Evolutionary conservation across 2,329 filamentous ascomycete species (phyloP).

Genomic region (Hirsutella thompsonii): DNA sequence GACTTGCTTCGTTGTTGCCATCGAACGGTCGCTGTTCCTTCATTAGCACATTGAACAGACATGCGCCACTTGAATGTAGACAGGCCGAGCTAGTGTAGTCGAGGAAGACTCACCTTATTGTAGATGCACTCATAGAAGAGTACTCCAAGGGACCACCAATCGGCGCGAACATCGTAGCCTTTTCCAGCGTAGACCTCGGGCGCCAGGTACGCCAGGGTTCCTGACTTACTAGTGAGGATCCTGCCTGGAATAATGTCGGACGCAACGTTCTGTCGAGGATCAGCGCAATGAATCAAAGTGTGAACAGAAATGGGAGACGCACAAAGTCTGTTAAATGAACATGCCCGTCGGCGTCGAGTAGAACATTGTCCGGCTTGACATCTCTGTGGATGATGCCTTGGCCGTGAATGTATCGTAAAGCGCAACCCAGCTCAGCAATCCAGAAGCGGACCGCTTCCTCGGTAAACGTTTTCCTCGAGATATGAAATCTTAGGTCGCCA

Average conservation of each 20-base stretch:
- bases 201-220: constrained; percentile 87
- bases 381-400: constrained; percentile 87
- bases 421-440: constrained; percentile 90
- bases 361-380: constrained; percentile 83
- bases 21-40: constrained; percentile 74
- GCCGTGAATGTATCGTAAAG: constrained; percentile 71
- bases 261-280: constrained; percentile 71
- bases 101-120: constrained; percentile 59
- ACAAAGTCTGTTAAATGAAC: constrained; percentile 98
- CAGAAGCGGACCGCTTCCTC: constrained; percentile 95
- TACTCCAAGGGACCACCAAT: constrained; percentile 98
- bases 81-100: too few species aligned
- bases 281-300: constrained; percentile 9
- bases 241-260: constrained; percentile 81
- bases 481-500: constrained; percentile 92
- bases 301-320: constrained; percentile 26
- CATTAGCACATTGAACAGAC: constrained; percentile 1
- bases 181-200: constrained; percentile 88
- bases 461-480: constrained; percentile 93
- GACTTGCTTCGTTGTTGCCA: constrained; percentile 68
- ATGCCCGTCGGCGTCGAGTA: constrained; percentile 80
- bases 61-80: too few species aligned
- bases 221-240: constrained; percentile 85
- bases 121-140: constrained; percentile 99
- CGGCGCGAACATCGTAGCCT: constrained; percentile 80